phyloP scores from a whole-genome alignment of 1,284 basidiomycete genomes.

The Cutaneotrichosporon cavernicola region DNA sequence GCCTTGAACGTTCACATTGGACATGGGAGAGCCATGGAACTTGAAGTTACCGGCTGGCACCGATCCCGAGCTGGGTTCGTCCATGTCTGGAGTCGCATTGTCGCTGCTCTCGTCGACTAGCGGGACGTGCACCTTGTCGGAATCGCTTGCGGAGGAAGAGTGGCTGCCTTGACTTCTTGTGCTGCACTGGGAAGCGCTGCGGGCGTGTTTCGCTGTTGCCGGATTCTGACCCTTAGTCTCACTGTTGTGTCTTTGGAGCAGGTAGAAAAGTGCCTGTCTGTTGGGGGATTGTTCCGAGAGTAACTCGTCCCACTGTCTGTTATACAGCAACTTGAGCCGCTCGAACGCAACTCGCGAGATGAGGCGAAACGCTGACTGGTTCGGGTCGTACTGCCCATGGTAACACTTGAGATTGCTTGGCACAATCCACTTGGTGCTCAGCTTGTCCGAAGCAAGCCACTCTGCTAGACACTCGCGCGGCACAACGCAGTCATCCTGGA shows the following conservation, averaged over 20 bases:
- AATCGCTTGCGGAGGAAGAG: background rate
- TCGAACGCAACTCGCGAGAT: constrained; percentile 37
- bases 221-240: background rate
- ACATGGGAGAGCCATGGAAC: background rate
- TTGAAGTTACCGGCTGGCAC: background rate
- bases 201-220: background rate
- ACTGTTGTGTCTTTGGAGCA: background rate
- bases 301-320: background rate
- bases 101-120: background rate
- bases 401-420: constrained; percentile 24
- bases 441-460: constrained; percentile 32
- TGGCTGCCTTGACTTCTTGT: background rate
- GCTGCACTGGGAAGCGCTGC: background rate
- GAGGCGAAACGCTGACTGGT: constrained; percentile 16
- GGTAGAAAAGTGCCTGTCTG: background rate
- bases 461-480: constrained; percentile 30
- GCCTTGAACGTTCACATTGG: background rate
- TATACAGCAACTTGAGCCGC: constrained; percentile 16
- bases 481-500: constrained; percentile 36
- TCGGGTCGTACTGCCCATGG: constrained; percentile 35
- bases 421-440: constrained; percentile 28
- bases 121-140: background rate
- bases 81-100: background rate
- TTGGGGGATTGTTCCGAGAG: background rate
- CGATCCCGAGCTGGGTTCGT: background rate